Percentiles rank a stretch among this genome's conserved stretches.
phyloP scores from a whole-genome alignment of 2,329 filamentous ascomycete genomes.

The Diaporthe vexans region DNA sequence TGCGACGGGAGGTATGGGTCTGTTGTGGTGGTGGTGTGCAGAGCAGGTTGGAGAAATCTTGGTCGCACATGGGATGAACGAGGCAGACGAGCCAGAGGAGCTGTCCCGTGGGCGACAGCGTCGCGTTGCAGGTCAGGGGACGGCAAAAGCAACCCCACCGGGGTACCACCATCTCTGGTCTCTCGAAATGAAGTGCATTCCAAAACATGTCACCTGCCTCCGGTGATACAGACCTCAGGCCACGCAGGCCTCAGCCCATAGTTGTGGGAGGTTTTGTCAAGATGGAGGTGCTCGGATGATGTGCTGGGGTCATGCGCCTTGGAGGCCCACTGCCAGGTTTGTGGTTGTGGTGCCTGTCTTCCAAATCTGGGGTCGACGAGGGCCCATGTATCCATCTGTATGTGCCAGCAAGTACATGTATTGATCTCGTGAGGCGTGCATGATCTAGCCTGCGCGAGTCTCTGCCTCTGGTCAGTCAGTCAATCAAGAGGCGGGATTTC shows the following conservation, averaged over 20 bases:
- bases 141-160: slow-evolving; percentile 12
- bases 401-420: too few relatives aligned
- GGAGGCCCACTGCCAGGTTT: background rate
- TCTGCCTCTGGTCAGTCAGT: too few relatives aligned
- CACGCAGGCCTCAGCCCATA: slow-evolving; percentile 3
- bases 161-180: slow-evolving; percentile 1
- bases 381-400: background rate
- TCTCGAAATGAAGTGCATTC: slow-evolving; percentile 20
- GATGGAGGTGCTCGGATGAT: slow-evolving; percentile 13
- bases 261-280: background rate
- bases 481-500: background rate
- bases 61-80: slow-evolving; percentile 20
- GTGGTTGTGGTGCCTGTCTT: background rate
- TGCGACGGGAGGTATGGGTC: background rate
- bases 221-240: slow-evolving; percentile 1
- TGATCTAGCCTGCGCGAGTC: background rate
- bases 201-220: slow-evolving; percentile 16
- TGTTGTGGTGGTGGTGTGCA: background rate
- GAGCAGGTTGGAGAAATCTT: slow-evolving; percentile 15
- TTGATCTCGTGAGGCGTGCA: slow-evolving; percentile 9
- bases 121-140: slow-evolving; percentile 30
- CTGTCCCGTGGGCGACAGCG: background rate
- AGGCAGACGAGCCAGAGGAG: background rate
- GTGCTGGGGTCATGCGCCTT: background rate
- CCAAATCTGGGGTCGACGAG: too few relatives aligned